A percentile compares a stretch with the other conserved stretches of the same genome.
Conservation (phyloP, 2,329 filamentous ascomycete genomes). For the Fonsecaea pugnacius region DNA sequence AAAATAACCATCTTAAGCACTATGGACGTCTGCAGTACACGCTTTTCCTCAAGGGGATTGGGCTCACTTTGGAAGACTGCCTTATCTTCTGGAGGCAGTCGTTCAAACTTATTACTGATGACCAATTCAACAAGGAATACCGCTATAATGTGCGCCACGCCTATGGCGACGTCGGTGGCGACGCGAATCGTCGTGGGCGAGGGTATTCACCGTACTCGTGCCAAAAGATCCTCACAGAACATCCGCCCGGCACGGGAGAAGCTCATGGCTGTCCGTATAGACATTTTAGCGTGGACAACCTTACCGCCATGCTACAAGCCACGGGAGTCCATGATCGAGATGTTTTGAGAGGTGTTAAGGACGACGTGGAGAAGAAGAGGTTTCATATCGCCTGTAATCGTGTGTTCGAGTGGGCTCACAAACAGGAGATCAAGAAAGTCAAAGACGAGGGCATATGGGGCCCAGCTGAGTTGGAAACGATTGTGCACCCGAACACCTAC, state of each 20-base stretch:
- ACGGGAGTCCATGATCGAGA: slow-evolving; percentile 79
- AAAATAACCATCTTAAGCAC: slow-evolving; percentile 90
- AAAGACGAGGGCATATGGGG: slow-evolving; percentile 75
- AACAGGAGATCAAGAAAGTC: slow-evolving; percentile 73
- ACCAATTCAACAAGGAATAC: slow-evolving; percentile 97
- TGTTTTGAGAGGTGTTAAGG: slow-evolving; percentile 77
- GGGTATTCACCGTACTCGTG: slow-evolving; percentile 93
- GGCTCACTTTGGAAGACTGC: slow-evolving; percentile 86
- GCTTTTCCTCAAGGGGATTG: slow-evolving; percentile 94
- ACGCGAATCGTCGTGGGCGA: slow-evolving; percentile 80
- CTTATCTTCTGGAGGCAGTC: slow-evolving; percentile 86
- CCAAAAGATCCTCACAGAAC: slow-evolving; percentile 91
- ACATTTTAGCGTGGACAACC: slow-evolving; percentile 87
- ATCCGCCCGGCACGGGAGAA: slow-evolving; percentile 83
- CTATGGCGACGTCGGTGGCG: slow-evolving; percentile 94
- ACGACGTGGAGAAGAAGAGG: slow-evolving; percentile 85
- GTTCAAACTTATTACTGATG: slow-evolving; percentile 87
- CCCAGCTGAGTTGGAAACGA: slow-evolving; percentile 82
- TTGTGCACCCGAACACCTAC: slow-evolving; percentile 96
- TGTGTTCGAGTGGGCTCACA: slow-evolving; percentile 88
- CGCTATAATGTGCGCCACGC: slow-evolving; percentile 93
- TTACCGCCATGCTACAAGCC: slow-evolving; percentile 73
- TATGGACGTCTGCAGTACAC: slow-evolving; percentile 92
- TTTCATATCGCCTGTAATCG: slow-evolving; percentile 96
- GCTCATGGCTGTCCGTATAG: slow-evolving; percentile 95